phyloP scores from a whole-genome alignment of 768 basidiomycete species.

The Amanita rubescens region DNA sequence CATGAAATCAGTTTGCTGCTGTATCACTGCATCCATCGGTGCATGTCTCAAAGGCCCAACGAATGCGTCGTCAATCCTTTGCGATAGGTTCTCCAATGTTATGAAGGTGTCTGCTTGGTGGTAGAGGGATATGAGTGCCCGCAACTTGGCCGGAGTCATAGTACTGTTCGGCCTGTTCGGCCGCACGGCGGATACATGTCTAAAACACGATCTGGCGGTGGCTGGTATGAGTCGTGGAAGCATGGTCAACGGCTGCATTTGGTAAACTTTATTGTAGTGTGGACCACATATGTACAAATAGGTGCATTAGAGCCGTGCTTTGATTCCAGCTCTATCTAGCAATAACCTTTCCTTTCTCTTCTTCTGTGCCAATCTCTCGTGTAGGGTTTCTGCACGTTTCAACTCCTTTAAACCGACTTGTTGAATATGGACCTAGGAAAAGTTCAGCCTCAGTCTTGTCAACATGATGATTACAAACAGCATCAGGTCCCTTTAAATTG shows the following conservation, averaged over 20 bases:
- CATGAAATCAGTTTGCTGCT: slow-evolving; percentile 1
- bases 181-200: not conserved
- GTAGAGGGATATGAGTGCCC: slow-evolving; percentile 70
- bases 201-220: not conserved
- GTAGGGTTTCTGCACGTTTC: slow-evolving; percentile 61
- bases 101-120: slow-evolving; percentile 69
- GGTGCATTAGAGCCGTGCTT: slow-evolving; percentile 38
- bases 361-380: slow-evolving; percentile 43
- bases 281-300: not conserved
- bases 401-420: slow-evolving; percentile 91
- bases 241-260: not conserved
- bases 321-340: slow-evolving; percentile 53
- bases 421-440: slow-evolving; percentile 76
- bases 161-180: not conserved
- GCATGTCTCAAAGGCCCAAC: slow-evolving; percentile 16
- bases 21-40: too few relatives aligned
- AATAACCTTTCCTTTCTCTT: slow-evolving; percentile 57
- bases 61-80: slow-evolving; percentile 62
- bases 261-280: not conserved
- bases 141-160: slow-evolving; percentile 53
- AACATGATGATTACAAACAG: slow-evolving; percentile 33
- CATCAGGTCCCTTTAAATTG: slow-evolving; percentile 62
- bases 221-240: not conserved
- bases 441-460: slow-evolving; percentile 12
- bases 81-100: slow-evolving; percentile 59